Conservation (phyloP, 371 early-diverging fungal genomes). For the Mucor saturninus region DNA sequence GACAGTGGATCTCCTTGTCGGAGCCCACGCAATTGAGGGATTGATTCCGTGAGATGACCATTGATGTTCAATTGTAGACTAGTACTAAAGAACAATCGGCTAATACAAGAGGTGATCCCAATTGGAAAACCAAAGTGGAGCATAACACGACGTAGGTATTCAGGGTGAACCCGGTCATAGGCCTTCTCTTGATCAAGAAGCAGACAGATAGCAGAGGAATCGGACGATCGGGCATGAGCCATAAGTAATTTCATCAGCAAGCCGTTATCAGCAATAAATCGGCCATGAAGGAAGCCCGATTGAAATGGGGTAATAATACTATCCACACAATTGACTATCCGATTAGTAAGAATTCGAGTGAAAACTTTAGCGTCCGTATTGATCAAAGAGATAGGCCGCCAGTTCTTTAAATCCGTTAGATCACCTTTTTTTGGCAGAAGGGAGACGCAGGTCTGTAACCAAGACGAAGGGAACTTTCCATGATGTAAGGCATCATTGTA, state of each 20-base stretch:
- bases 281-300: slow-evolving; percentile 18
- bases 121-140: slow-evolving; percentile 9
- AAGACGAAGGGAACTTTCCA: slow-evolving; percentile 21
- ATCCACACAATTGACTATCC: background rate
- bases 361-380: slow-evolving; percentile 38
- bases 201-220: slow-evolving; percentile 8
- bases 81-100: slow-evolving; percentile 8
- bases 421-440: slow-evolving; percentile 34
- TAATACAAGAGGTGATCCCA: background rate
- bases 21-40: no score
- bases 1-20: slow-evolving; percentile 24
- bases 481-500: slow-evolving; percentile 10
- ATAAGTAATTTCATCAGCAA: slow-evolving; percentile 2
- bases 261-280: slow-evolving; percentile 23
- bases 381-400: slow-evolving; percentile 34
- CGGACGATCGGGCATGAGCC: background rate
- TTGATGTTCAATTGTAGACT: slow-evolving; percentile 12
- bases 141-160: slow-evolving; percentile 6
- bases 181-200: no score
- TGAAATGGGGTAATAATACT: slow-evolving; percentile 7
- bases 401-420: slow-evolving; percentile 18
- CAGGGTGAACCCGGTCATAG: slow-evolving; percentile 16
- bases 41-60: slow-evolving; percentile 6
- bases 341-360: slow-evolving; percentile 21
- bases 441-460: slow-evolving; percentile 19